phyloP scores from a whole-genome alignment of 176 grass and related monocot genomes.

The Zea luxurians region DNA sequence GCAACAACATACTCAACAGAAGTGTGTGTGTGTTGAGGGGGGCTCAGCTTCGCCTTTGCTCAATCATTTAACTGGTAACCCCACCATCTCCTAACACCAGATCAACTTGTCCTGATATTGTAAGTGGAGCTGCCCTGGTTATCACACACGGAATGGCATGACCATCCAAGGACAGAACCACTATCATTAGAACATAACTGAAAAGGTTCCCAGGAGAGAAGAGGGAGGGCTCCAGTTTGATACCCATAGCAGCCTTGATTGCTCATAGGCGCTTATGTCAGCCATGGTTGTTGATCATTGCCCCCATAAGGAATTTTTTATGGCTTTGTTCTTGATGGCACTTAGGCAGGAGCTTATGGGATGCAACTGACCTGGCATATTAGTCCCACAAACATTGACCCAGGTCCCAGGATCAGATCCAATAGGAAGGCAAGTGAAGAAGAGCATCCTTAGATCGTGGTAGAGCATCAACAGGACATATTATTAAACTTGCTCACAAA shows the following conservation, averaged over 20 bases:
- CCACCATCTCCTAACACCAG: too few relatives aligned
- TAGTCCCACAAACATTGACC: too few relatives aligned
- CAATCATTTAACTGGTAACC: not conserved
- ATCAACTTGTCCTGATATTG: not conserved
- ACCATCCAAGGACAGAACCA: not conserved
- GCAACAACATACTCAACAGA: not conserved
- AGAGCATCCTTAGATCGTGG: too few relatives aligned
- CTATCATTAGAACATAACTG: not conserved
- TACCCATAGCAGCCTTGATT: constrained; percentile 4
- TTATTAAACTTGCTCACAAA: too few relatives aligned
- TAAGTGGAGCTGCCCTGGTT: too few relatives aligned
- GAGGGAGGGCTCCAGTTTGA: not conserved
- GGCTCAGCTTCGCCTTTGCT: constrained; percentile 44
- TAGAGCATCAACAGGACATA: too few relatives aligned
- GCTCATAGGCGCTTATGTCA: constrained; percentile 26
- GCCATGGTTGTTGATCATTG: constrained; percentile 20
- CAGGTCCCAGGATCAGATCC: too few relatives aligned
- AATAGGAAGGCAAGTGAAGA: too few relatives aligned
- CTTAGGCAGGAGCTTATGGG: too few relatives aligned
- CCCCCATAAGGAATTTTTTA: not conserved
- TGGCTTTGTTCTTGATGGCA: too few relatives aligned
- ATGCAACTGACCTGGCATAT: too few relatives aligned
- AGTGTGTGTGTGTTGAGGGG: not conserved
- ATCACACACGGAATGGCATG: not conserved
- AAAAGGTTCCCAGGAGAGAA: too few relatives aligned